Evolutionary conservation across 306 rosid genomes (phyloP), one percentile per base, ranked within the genome.

Genomic region (Dryas octopetala): DNA sequence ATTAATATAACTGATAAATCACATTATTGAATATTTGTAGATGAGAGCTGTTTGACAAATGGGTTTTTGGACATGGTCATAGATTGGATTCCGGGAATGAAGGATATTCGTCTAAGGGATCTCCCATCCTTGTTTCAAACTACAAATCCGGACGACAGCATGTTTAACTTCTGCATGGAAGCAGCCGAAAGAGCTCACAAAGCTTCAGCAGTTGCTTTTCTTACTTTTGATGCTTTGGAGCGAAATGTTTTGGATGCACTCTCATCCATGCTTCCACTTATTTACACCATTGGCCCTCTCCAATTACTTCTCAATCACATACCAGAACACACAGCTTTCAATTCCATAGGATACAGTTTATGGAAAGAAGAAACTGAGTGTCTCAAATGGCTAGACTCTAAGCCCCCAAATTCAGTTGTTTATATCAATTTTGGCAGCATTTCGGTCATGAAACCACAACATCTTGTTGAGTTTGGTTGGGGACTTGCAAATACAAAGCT

Each of bases 1-100:
- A 28, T 28, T 28, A 28, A 2, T 28, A 28, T 28, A 28, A 28
- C 38, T n/a, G 9, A 54, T n/a, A 4, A 5, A 50, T 50, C 13
- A 10, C 5, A 4, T 50, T 12, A 15, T 15, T 12, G 54, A 46
- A 46, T 50, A 1, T 5, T 5, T n/a, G 51, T 43, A 65, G 73
- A 68, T 68, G 60, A 68, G 19, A 49, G 73, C 73, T 68, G 28
- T 50, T 50, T 49, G 14, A 28, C 71, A 7, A 50, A 68, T 0
- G 73, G 60, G 46, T 68, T 11, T 28, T 26, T 68, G 46, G 73
- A 68, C 60, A 50, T 26, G 46, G 46, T 68, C 12, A 50, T 68
- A 12, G 59, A 68, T 8, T 50, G 73, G 73, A 68, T 50, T 68
- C 73, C 60, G 14, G 73, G 26, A 50, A 28, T 68, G 59, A 68